phyloP scores from a whole-genome alignment of 495 filamentous ascomycete genomes.

The Stereocaulon alpinum region DNA sequence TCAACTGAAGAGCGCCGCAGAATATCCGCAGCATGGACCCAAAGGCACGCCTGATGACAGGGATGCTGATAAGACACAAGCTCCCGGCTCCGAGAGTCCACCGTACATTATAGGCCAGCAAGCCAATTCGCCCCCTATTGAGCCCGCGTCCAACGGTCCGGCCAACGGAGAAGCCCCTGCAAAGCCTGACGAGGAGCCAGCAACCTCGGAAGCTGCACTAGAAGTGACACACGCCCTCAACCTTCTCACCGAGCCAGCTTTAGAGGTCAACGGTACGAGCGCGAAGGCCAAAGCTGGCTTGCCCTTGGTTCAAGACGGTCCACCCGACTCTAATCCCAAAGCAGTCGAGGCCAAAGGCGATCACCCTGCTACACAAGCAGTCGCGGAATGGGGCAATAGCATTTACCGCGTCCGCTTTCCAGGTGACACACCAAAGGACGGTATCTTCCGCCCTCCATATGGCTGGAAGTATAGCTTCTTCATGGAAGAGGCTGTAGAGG shows the following conservation, averaged over 20 bases:
- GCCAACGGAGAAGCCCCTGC: constrained; percentile 12
- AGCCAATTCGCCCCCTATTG: neutral
- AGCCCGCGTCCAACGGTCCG: neutral
- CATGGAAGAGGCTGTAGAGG: constrained; percentile 89
- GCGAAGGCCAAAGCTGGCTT: neutral
- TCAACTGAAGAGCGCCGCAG: constrained; percentile 38
- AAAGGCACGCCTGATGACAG: constrained; percentile 5
- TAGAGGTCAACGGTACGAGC: neutral
- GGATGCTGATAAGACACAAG: neutral
- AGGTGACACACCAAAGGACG: constrained; percentile 57
- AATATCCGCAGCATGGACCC: constrained; percentile 25
- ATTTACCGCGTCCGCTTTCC: constrained; percentile 87
- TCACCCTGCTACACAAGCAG: constrained; percentile 17
- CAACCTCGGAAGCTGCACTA: neutral
- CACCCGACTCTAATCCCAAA: neutral
- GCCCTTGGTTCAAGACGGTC: neutral
- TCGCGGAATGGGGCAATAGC: constrained; percentile 77
- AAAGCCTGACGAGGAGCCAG: neutral
- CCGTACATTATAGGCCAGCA: neutral
- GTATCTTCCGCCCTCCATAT: constrained; percentile 85
- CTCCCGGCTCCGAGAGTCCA: neutral
- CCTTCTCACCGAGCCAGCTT: constrained; percentile 1
- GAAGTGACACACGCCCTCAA: neutral
- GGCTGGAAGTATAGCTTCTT: constrained; percentile 98
- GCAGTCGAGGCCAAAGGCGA: neutral